A percentile compares a stretch with the other conserved stretches of the same genome.
Conservation (phyloP, 208 protist species). For the Tritrichomonas musculus region DNA sequence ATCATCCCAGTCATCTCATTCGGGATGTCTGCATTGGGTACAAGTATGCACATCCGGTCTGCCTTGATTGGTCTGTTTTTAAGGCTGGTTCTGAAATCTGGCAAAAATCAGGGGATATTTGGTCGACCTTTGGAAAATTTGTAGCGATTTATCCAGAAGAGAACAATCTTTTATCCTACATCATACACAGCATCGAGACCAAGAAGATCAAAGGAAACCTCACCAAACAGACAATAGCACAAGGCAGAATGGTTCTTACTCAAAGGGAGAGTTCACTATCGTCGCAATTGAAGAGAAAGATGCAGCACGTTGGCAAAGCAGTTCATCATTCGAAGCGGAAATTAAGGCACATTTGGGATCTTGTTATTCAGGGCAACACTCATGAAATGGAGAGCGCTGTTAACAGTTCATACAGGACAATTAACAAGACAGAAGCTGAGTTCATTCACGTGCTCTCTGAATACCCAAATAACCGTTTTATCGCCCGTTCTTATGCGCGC, state of each 20-base stretch:
- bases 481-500: background rate
- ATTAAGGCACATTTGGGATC: conserved; percentile 12
- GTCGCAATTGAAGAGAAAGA: background rate
- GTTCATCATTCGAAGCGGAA: background rate
- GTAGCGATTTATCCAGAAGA: background rate
- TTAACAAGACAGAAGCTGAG: background rate
- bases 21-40: background rate
- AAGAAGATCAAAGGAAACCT: background rate
- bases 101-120: background rate
- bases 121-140: background rate
- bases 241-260: background rate
- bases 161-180: background rate
- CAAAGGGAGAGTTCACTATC: background rate
- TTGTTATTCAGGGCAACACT: background rate
- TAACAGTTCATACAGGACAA: background rate
- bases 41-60: background rate
- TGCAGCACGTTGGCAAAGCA: background rate
- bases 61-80: background rate
- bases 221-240: background rate
- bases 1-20: background rate
- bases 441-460: background rate
- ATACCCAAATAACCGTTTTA: background rate
- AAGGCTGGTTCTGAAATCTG: background rate
- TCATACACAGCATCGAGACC: background rate
- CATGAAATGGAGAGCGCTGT: conserved; percentile 10